Conservation (phyloP, 495 filamentous ascomycete species). For the Hypoxylon intermedium region DNA sequence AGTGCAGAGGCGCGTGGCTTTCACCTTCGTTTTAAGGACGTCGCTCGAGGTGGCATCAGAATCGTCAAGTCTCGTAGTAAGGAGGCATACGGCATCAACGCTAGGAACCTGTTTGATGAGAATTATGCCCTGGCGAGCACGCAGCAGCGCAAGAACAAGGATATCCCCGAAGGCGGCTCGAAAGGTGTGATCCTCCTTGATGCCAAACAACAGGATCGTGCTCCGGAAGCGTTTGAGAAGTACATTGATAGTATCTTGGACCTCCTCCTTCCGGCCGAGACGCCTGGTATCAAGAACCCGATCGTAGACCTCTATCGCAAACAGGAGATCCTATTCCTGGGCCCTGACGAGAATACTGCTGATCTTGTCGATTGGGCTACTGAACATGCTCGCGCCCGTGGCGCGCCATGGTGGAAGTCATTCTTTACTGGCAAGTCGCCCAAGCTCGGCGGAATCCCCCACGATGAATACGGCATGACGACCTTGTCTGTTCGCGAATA, state of each 20-base stretch:
- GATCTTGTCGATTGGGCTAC: constrained; percentile 98
- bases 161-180: constrained; percentile 98
- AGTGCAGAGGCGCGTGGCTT: constrained; percentile 96
- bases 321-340: constrained; percentile 97
- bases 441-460: constrained; percentile 92
- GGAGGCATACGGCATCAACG: constrained; percentile 95
- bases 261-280: constrained; percentile 83
- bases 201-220: constrained; percentile 90
- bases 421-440: constrained; percentile 99
- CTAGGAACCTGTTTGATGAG: constrained; percentile 93
- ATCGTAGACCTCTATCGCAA: constrained; percentile 94
- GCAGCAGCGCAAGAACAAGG: constrained; percentile 99
- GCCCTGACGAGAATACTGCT: constrained; percentile 97
- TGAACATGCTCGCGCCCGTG: constrained; percentile 84
- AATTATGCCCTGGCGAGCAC: constrained; percentile 99
- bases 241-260: constrained; percentile 99
- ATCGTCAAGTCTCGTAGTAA: constrained; percentile 97
- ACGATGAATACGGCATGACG: constrained; percentile 97
- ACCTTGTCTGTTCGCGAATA: constrained; percentile 96
- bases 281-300: constrained; percentile 97
- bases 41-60: constrained; percentile 94
- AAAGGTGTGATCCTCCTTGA: constrained; percentile 98
- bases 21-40: constrained; percentile 96
- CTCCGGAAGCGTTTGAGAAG: constrained; percentile 92
- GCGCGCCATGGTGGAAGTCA: constrained; percentile 98